Evolutionary conservation across 2,329 filamentous ascomycete species (phyloP).

Genomic region (Aspergillus cejpii): DNA sequence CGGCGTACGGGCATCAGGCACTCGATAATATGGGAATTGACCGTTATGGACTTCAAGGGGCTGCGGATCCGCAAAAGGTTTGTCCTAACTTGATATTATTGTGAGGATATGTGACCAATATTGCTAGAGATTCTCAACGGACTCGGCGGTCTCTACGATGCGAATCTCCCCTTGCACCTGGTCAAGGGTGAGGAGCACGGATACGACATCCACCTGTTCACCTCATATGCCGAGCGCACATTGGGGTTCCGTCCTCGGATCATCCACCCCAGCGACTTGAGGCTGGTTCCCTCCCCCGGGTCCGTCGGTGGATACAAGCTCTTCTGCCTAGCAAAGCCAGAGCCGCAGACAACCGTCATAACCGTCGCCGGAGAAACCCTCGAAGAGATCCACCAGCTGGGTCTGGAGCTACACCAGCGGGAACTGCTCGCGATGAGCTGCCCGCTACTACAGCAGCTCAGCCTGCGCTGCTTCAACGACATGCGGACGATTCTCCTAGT

Average conservation of each 20-base stretch:
- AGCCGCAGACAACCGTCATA: no score
- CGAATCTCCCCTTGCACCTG: conserved; percentile 11
- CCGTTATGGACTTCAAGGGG: background rate
- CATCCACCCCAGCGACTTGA: conserved; percentile 8
- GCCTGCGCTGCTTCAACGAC: conserved; percentile 28
- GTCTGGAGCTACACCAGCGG: conserved; percentile 27
- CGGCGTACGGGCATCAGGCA: conserved; percentile 6
- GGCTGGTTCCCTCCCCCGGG: conserved; percentile 2
- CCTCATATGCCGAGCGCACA: background rate
- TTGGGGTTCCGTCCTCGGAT: conserved; percentile 3
- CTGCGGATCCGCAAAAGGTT: conserved; percentile 7
- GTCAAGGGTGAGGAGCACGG: conserved; percentile 14
- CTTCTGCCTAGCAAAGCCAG: conserved; percentile 8
- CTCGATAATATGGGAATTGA: conserved; percentile 4
- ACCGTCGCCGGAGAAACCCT: conserved; percentile 10
- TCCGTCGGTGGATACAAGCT: conserved; percentile 6
- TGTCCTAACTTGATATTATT: no score
- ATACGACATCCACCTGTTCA: conserved; percentile 13
- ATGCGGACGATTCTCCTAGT: conserved; percentile 27
- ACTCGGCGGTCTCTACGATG: conserved; percentile 10
- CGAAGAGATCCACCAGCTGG: conserved; percentile 24
- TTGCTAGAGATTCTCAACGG: conserved; percentile 4
- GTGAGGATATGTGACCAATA: no score
- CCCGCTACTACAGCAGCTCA: conserved; percentile 23
- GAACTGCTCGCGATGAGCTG: conserved; percentile 20